Evolutionary conservation across 2,329 filamentous ascomycete species (phyloP).

Genomic region (Teratosphaeria epicoccoides): DNA sequence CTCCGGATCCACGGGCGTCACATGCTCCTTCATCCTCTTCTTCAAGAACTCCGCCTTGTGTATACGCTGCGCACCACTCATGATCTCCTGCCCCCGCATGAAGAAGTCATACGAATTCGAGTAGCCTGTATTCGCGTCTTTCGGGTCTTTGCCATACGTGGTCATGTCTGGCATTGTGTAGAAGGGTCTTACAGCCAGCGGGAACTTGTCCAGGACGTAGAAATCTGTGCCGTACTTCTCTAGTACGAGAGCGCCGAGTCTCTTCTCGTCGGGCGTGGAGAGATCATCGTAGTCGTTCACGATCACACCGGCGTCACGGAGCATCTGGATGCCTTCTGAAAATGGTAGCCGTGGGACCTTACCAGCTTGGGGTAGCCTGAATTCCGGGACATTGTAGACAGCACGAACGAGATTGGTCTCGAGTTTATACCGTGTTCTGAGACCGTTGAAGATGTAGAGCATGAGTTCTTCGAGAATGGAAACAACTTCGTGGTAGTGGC

Average conservation of each 20-base stretch:
- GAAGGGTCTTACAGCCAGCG: constrained; percentile 75
- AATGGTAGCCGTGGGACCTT: constrained; percentile 70
- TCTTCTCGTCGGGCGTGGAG: constrained; percentile 71
- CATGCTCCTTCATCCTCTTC: constrained; percentile 48
- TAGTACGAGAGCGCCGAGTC: constrained; percentile 75
- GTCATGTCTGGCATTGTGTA: constrained; percentile 74
- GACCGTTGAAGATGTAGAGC: constrained; percentile 67
- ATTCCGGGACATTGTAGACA: constrained; percentile 66
- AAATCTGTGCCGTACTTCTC: constrained; percentile 92
- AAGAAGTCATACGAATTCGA: constrained; percentile 60
- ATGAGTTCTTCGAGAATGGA: constrained; percentile 63
- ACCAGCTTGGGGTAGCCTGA: constrained; percentile 63
- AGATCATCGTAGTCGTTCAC: constrained; percentile 70
- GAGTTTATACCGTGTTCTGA: constrained; percentile 54
- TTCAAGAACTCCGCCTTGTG: constrained; percentile 50
- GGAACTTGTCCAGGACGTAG: constrained; percentile 95
- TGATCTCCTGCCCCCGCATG: constrained; percentile 60
- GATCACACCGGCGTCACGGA: constrained; percentile 66
- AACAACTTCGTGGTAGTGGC: constrained; percentile 66
- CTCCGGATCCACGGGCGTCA: constrained; percentile 46
- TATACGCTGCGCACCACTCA: constrained; percentile 57
- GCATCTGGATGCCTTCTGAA: constrained; percentile 64
- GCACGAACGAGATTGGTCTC: constrained; percentile 63
- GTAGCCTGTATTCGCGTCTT: constrained; percentile 42
- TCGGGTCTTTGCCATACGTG: constrained; percentile 34